Conservation (phyloP, 129 eudicot genomes). For the Helianthus annuus region HanXRQr2.0-SUNRISE NC_035443.2:129605853-129606352, state of each 20-base stretch:
- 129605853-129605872: too few relatives aligned
- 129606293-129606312: slow-evolving; percentile 94
- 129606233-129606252: background rate
- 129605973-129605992: too few relatives aligned
- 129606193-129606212: background rate
- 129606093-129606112: background rate
- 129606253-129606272: slow-evolving; percentile 69
- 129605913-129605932: too few relatives aligned
- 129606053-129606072: too few relatives aligned
- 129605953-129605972: too few relatives aligned
- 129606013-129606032: too few relatives aligned
- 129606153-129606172: background rate
- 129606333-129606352: slow-evolving; percentile 69
- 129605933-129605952: too few relatives aligned
- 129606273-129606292: slow-evolving; percentile 81
- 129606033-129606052: too few relatives aligned
- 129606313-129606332: slow-evolving; percentile 73
- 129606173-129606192: background rate
- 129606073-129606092: background rate
- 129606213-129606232: background rate
- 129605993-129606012: too few relatives aligned
- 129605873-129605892: too few relatives aligned
- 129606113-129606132: background rate
- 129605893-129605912: too few relatives aligned
- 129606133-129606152: too few relatives aligned